Percentiles rank a stretch among this genome's conserved stretches.
phyloP scores from a whole-genome alignment of 1,139 yeast species.

The Yamadazyma friedrichii region DNA sequence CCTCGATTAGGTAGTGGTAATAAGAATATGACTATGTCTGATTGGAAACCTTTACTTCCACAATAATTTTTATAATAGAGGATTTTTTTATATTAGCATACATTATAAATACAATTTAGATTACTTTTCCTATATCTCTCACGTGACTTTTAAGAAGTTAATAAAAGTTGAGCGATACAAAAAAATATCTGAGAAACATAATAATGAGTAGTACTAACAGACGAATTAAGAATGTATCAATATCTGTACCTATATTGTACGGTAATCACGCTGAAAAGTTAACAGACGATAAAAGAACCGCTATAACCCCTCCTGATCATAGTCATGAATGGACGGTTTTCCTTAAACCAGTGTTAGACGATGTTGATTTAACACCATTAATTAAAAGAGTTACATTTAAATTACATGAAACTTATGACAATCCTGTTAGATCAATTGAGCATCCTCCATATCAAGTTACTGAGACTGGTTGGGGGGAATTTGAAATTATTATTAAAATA shows the following conservation, averaged over 20 bases:
- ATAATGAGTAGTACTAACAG: constrained; percentile 17
- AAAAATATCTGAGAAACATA: too few species aligned
- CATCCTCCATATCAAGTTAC: constrained; percentile 92
- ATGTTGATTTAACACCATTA: constrained; percentile 73
- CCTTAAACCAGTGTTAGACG: constrained; percentile 77
- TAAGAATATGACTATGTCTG: constrained; percentile 36
- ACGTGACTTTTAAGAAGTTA: neutral
- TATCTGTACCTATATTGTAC: constrained; percentile 80
- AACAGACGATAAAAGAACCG: constrained; percentile 58
- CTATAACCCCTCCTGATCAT: constrained; percentile 81
- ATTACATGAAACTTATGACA: constrained; percentile 89
- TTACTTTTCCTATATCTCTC: neutral
- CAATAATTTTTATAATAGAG: constrained; percentile 23
- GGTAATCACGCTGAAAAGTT: constrained; percentile 85
- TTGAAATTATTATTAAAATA: constrained; percentile 84
- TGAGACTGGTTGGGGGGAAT: constrained; percentile 99
- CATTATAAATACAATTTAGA: too few species aligned
- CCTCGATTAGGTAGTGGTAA: constrained; percentile 13
- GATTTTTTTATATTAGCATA: neutral
- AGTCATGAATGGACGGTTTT: constrained; percentile 97
- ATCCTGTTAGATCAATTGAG: constrained; percentile 80
- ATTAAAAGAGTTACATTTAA: constrained; percentile 92
- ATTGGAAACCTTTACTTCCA: constrained; percentile 60
- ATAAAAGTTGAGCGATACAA: too few species aligned
- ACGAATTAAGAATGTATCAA: constrained; percentile 65